Evolutionary conservation across 2,329 filamentous ascomycete genomes (phyloP), one percentile per base, ranked within the genome.

Genomic region (Venturia oleaginea): DNA sequence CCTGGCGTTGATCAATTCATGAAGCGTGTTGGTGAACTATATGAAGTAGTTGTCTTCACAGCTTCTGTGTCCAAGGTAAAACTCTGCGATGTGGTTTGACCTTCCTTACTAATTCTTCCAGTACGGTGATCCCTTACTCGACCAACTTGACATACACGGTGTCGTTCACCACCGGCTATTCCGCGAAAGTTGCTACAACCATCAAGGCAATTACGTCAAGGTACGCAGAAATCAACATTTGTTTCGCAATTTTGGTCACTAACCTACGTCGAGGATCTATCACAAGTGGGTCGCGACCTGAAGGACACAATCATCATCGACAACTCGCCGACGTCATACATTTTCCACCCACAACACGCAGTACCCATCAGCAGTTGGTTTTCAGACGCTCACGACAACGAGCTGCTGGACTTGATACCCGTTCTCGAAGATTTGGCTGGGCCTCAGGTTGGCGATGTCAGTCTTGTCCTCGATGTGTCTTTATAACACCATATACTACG

Each of bases 311-410:
- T 99, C 74, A 99, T 99, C 76, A 99, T 99, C 73, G 94, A 99
- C 80, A 99, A 99, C 78, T 97, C 94, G 59, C 94, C 94, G 2
- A 99, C 94, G 4, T 97, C 93, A 15, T 99, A 99, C 80, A 97
- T 99, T 72, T 99, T 99, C 84, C 94, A 99, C 75, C 94, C 94
- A 30, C 93, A 99, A 80, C 94, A 99, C 76, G 94, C 94, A 67
- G 93, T 99, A 61, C 94, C 94, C 32, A 99, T 99, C 79, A 97
- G 92, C 84, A 97, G 93, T 82, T 99, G 94, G 94, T 99, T 99
- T 80, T 97, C 92, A 69, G 94, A 99, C 78, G 94, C 94, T 67
- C 94, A 99, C 78, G 94, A 99, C 80, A 99, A 99, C 78, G 94
- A 99, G 82, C 84, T 99, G 67, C 83, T 99, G 72, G 94, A 99